A percentile compares a stretch with the other conserved stretches of the same genome.
Evolutionary conservation across 2,329 filamentous ascomycete genomes (phyloP).

Genomic region (Lachnellula occidentalis): DNA sequence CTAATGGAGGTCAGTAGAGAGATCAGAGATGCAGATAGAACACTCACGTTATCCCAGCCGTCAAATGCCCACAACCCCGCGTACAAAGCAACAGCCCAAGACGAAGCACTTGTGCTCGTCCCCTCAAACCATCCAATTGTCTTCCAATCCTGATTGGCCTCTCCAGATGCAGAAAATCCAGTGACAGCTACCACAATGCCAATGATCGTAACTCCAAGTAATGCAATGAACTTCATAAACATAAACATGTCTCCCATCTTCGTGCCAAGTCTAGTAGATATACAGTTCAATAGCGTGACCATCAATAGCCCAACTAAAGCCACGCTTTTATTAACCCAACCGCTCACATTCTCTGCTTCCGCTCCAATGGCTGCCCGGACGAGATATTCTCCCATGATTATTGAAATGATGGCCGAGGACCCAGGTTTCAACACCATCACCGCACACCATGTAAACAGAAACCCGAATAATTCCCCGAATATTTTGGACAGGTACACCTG

Average conservation of each 20-base stretch:
- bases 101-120: slow-evolving; percentile 72
- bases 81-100: slow-evolving; percentile 91
- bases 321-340: slow-evolving; percentile 87
- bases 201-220: slow-evolving; percentile 79
- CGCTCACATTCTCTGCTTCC: slow-evolving; percentile 73
- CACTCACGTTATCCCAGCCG: slow-evolving; percentile 92
- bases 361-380: slow-evolving; percentile 80
- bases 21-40: background rate
- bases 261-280: slow-evolving; percentile 85
- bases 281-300: slow-evolving; percentile 82
- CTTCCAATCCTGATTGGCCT: slow-evolving; percentile 82
- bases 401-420: slow-evolving; percentile 86
- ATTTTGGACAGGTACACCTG: slow-evolving; percentile 96
- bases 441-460: slow-evolving; percentile 94
- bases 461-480: slow-evolving; percentile 87
- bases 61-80: slow-evolving; percentile 97
- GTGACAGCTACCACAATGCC: slow-evolving; percentile 87
- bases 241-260: slow-evolving; percentile 88
- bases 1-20: slow-evolving; percentile 40
- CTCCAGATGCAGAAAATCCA: slow-evolving; percentile 70
- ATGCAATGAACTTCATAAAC: slow-evolving; percentile 91
- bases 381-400: slow-evolving; percentile 98
- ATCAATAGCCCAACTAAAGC: slow-evolving; percentile 69
- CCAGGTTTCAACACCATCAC: slow-evolving; percentile 93
- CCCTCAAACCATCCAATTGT: slow-evolving; percentile 80